Conservation (phyloP, 805 yeast species). For the Metschnikowia gelsemii region DNA sequence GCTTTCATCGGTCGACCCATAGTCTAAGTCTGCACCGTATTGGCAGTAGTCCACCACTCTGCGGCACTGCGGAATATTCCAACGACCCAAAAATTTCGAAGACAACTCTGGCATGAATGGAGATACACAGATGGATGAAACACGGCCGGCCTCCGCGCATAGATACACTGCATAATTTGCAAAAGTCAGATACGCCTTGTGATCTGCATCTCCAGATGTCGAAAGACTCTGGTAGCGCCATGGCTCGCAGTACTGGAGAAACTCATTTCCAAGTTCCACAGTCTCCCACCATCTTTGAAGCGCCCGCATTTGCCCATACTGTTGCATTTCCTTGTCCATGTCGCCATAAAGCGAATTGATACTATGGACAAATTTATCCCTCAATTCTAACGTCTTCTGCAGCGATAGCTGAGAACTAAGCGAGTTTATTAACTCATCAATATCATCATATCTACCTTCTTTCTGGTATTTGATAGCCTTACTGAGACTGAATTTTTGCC, state of each 20-base stretch:
- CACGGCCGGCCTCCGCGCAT: slow-evolving; percentile 70
- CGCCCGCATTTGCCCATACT: slow-evolving; percentile 56
- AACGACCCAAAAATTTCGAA: slow-evolving; percentile 56
- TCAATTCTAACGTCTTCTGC: slow-evolving; percentile 17
- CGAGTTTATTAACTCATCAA: slow-evolving; percentile 24
- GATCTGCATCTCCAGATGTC: slow-evolving; percentile 6
- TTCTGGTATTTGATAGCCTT: slow-evolving; percentile 38
- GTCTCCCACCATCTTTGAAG: slow-evolving; percentile 58
- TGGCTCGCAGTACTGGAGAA: slow-evolving; percentile 70
- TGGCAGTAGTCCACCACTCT: slow-evolving; percentile 46
- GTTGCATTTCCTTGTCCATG: slow-evolving; percentile 45
- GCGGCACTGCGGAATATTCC: slow-evolving; percentile 42
- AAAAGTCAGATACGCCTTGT: slow-evolving; percentile 14
- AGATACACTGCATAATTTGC: slow-evolving; percentile 55
- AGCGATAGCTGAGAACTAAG: slow-evolving; percentile 5
- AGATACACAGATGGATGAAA: slow-evolving; percentile 61
- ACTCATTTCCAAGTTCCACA: slow-evolving; percentile 58
- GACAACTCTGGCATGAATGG: slow-evolving; percentile 76
- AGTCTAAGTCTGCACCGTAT: slow-evolving; percentile 53
- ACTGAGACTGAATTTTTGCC: slow-evolving; percentile 59
- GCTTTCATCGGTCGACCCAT: slow-evolving; percentile 11
- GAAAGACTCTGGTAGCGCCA: slow-evolving; percentile 54
- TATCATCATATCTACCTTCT: slow-evolving; percentile 22
- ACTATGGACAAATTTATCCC: slow-evolving; percentile 14
- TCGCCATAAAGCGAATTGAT: slow-evolving; percentile 13